phyloP scores from a whole-genome alignment of 2,329 filamentous ascomycete species.

The Colletotrichum endophyticum region DNA sequence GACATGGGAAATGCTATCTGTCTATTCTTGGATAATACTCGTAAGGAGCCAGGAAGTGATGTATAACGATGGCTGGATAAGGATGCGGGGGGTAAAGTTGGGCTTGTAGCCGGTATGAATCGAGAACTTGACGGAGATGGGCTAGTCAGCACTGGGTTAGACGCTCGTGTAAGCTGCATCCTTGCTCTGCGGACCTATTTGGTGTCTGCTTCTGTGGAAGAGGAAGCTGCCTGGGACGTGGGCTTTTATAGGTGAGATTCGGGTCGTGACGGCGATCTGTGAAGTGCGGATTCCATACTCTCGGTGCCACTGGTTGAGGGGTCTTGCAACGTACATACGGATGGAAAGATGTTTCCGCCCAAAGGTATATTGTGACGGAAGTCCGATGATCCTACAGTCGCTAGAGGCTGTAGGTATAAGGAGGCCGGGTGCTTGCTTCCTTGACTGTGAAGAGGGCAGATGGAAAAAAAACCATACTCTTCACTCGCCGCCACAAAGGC shows the following conservation, averaged over 20 bases:
- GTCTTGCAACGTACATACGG: too few species aligned
- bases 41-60: background rate
- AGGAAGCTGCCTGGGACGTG: background rate
- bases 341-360: background rate
- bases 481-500: background rate
- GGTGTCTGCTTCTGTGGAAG: background rate
- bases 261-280: rapidly evolving
- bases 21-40: background rate
- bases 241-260: background rate
- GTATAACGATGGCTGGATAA: background rate
- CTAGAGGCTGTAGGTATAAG: background rate
- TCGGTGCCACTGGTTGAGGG: background rate
- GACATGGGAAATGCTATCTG: background rate
- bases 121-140: background rate
- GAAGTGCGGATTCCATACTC: background rate
- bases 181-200: too few species aligned
- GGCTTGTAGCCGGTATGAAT: background rate
- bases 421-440: rapidly evolving
- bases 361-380: rapidly evolving
- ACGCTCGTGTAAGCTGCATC: too few species aligned
- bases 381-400: rapidly evolving
- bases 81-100: background rate
- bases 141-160: background rate
- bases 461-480: rapidly evolving
- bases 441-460: background rate